Base-by-base conservation (phyloP, 148 eudicot genomes). In the Camellia japonica region DNA sequence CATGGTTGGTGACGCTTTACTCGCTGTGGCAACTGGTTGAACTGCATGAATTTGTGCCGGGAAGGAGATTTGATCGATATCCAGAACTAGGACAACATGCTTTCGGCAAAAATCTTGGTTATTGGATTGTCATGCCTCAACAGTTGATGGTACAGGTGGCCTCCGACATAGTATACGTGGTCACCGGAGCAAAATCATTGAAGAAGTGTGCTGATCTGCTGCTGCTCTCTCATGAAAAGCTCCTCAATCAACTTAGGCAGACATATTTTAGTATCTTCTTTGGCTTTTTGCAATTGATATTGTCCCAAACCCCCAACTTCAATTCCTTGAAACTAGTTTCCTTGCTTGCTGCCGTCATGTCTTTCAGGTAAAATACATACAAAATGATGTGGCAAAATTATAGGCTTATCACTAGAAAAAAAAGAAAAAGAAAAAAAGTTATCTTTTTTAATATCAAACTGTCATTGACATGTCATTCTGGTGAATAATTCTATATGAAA, bases 111-210 rank as follows among this genome's bases (percentile, higher is more conserved):
- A 84, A 73, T 3, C 52, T 86, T 0, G 89, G 89, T 41, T 81
- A 79, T 62, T 86, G 89, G 89, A 41, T 86, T 0, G 89, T 86
- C 3, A 81, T 84, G 80, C 89, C 89, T 1, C 89, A 86, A 54
- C 89, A 86, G 56, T 23, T 82, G 56, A 76, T 86, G 44, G 89
- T 86, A 16, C 86, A 86, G 41, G 81, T 83, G 16, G 79, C 81
- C 3, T 69, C 80, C 9, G 65, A 76, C 65, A 81, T 86, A 38
- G 86, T 86, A 3, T 86, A 86, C 71, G 84, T 86, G 89, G 89
- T 86, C 2, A 86, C 89, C 1, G 89, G 89, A 13, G 86, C 86
- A 30, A 86, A 84, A 71, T 86, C 86, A 0, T 51, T 86, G 76
- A 84, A 81, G 79, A 86, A 82, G 78, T 70, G 70, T 3, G 5